Base-by-base conservation (phyloP, 306 rosid species). In the Gillenia trifoliata region DNA sequence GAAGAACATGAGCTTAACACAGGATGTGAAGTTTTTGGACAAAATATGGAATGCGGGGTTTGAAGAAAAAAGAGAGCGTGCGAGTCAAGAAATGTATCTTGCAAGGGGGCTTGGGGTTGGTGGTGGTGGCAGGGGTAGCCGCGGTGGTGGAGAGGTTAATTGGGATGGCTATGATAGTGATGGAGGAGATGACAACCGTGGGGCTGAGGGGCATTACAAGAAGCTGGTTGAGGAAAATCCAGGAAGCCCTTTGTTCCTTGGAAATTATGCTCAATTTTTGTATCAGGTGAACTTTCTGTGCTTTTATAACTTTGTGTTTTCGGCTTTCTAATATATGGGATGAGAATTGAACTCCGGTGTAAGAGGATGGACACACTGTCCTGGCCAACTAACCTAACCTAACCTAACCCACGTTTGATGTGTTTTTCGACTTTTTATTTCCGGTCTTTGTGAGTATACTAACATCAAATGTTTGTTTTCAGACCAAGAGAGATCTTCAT, bases 181-280 rank as follows among this genome's bases (percentile, higher is more conserved):
- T 65, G 88, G 82, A 55, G 86, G 82, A 54, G 95, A 87, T 66
- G 78, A 74, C 13, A 80, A 75, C 19, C 77, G 66, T 34, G 88
- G 61, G 13, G 86, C 82, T 75, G 96, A 92, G 71, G 93, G 83
- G 77, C 79, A 89, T 68, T 81, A 92, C 78, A 88, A 83, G 88
- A 90, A 65, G 71, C 81, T 88, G 95, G 87, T 92, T 54, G 83
- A 85, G 78, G 89, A 86, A 85, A 89, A 92, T 81, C 99, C 97
- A 1, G 92, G 92, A 8, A 83, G 87, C 67, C 77, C 99, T 2
- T 83, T 94, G 86, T 86, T 92, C 72, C 87, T 92, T 25, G 82
- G 96, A 72, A 94, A 94, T 69, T 92, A 92, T 84, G 99, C 99
- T 34, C 83, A 87, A 7, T 89, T 82, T 75, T 40, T 94, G 72